Conservation (phyloP, 805 yeast genomes). For the Clavispora fructus region DNA sequence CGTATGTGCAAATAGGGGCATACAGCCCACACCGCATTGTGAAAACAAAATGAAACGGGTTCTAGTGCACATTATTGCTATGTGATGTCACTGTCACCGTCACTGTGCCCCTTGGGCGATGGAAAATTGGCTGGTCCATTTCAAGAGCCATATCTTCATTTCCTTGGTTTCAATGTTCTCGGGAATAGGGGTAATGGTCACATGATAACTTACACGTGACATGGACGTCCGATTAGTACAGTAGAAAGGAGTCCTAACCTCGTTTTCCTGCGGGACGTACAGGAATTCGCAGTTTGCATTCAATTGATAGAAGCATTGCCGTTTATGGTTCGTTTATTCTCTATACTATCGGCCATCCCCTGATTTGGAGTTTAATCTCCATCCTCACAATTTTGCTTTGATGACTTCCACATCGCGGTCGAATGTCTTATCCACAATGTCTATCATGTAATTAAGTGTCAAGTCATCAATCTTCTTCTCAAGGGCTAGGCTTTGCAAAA, state of each 20-base stretch:
- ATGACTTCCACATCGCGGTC: slow-evolving; percentile 10
- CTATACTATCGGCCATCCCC: neutral
- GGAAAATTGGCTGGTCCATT: too few species aligned
- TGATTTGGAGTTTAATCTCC: too few species aligned
- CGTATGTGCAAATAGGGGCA: neutral
- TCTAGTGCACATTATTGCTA: neutral
- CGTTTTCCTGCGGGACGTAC: neutral
- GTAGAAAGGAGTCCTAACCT: too few species aligned
- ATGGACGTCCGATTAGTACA: too few species aligned
- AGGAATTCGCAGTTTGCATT: neutral
- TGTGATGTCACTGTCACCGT: neutral
- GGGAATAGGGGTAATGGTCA: neutral
- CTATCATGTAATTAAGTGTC: slow-evolving; percentile 27
- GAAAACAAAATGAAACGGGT: neutral
- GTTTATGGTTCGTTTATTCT: neutral
- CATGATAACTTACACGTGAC: neutral
- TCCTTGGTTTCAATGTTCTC: neutral
- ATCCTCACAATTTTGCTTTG: neutral
- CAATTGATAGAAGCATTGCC: too few species aligned
- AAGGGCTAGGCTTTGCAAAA: slow-evolving; percentile 17
- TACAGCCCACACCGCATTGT: neutral
- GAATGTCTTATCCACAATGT: slow-evolving; percentile 27
- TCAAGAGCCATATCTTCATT: neutral
- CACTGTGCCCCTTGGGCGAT: neutral
- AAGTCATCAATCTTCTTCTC: slow-evolving; percentile 13